Evolutionary conservation across 805 yeast genomes (phyloP).

Genomic region (Nakazawaea wickerhamii): DNA sequence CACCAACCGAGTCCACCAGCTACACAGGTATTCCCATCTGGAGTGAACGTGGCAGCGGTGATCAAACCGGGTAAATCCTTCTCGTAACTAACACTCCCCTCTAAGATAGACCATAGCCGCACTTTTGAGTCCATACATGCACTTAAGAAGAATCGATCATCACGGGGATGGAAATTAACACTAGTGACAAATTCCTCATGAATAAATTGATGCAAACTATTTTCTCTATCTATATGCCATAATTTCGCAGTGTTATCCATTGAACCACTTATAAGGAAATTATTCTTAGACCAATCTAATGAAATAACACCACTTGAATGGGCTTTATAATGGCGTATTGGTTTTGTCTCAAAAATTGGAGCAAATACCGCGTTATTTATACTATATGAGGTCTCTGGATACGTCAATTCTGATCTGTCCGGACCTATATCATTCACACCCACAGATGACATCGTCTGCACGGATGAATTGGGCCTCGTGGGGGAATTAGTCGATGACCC

Average conservation of each 20-base stretch:
- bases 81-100: constrained; percentile 55
- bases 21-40: constrained; percentile 52
- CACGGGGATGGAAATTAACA: constrained; percentile 75
- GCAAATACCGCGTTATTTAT: constrained; percentile 39
- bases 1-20: constrained; percentile 82
- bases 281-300: constrained; percentile 84
- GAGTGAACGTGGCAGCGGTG: constrained; percentile 71
- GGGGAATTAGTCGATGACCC: constrained; percentile 1
- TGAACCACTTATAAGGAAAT: constrained; percentile 62
- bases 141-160: constrained; percentile 80
- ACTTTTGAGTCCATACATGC: constrained; percentile 75
- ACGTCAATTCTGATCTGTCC: constrained; percentile 7
- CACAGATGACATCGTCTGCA: constrained; percentile 1
- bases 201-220: constrained; percentile 55
- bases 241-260: constrained; percentile 79
- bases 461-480: constrained; percentile 10
- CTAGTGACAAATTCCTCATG: constrained; percentile 83
- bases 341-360: constrained; percentile 71
- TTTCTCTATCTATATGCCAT: constrained; percentile 75
- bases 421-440: constrained; percentile 9
- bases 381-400: constrained; percentile 10
- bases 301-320: constrained; percentile 71
- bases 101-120: constrained; percentile 83
- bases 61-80: constrained; percentile 60
- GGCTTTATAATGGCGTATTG: constrained; percentile 54